Conservation (phyloP, 768 basidiomycete species). For the Rossbeevera mucosa region DNA sequence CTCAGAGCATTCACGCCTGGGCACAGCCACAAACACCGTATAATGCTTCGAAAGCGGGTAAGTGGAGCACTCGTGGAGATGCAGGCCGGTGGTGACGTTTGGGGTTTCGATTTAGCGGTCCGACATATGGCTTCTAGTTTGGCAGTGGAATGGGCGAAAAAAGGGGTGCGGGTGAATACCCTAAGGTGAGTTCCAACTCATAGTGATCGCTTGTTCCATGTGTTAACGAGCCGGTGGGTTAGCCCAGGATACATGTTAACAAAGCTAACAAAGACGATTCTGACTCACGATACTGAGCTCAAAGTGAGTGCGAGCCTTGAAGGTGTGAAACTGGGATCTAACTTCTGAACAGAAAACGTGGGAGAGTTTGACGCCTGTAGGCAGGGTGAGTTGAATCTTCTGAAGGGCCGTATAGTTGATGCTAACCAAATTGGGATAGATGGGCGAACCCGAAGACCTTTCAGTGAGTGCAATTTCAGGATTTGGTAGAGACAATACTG, state of each 20-base stretch:
- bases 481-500: neutral
- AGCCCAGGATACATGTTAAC: constrained; percentile 96
- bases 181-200: constrained; percentile 45
- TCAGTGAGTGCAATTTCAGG: constrained; percentile 44
- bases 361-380: constrained; percentile 84
- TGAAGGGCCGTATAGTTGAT: constrained; percentile 17
- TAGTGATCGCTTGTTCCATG: neutral
- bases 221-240: constrained; percentile 5
- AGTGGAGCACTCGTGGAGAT: constrained; percentile 11
- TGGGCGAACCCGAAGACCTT: constrained; percentile 92
- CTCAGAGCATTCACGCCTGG: neutral
- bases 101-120: constrained; percentile 51
- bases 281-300: constrained; percentile 69
- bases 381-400: constrained; percentile 46
- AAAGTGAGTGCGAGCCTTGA: constrained; percentile 48
- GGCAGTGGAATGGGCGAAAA: constrained; percentile 94
- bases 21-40: constrained; percentile 84
- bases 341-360: constrained; percentile 59
- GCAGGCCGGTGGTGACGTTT: constrained; percentile 4
- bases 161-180: constrained; percentile 81
- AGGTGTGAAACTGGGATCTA: neutral
- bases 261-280: constrained; percentile 77
- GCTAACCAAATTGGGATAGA: constrained; percentile 40
- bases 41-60: constrained; percentile 91
- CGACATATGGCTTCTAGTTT: constrained; percentile 91